These are phyloP conservation scores for Boletales sp. DNA, from an alignment of 768 basidiomycete genomes.

Conservation along the genomic window DNA sequence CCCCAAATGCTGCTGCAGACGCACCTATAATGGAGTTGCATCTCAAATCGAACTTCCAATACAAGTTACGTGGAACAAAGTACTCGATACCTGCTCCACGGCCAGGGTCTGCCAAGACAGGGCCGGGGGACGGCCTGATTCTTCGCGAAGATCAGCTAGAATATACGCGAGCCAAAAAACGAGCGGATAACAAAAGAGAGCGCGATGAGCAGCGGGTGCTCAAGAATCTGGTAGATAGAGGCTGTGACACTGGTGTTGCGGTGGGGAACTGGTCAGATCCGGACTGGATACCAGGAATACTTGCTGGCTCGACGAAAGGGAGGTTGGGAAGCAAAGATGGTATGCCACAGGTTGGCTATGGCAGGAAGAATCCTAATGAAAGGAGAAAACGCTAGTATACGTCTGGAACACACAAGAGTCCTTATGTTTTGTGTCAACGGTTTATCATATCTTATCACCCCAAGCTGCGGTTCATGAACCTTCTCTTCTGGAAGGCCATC, in stretches of 20 bases:
- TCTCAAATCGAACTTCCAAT: constrained; percentile 95
- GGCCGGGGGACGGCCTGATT: constrained; percentile 78
- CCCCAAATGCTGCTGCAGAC: constrained; percentile 56
- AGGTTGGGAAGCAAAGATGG: constrained; percentile 52
- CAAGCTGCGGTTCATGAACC: constrained; percentile 91
- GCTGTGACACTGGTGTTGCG: constrained; percentile 47
- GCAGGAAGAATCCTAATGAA: constrained; percentile 89
- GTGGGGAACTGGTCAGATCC: constrained; percentile 92
- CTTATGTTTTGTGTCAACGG: background rate
- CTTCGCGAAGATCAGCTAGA: constrained; percentile 91
- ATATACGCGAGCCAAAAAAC: constrained; percentile 80
- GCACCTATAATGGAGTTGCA: constrained; percentile 80
- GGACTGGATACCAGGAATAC: constrained; percentile 86
- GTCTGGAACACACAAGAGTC: constrained; percentile 12
- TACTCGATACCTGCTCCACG: constrained; percentile 92
- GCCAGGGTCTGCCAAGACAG: constrained; percentile 81
- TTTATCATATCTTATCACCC: constrained; percentile 44
- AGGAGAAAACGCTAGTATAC: constrained; percentile 45
- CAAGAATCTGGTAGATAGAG: constrained; percentile 54
- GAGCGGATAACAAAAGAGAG: constrained; percentile 64
- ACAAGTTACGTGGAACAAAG: constrained; percentile 84
- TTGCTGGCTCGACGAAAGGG: constrained; percentile 71
- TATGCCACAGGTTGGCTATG: constrained; percentile 84
- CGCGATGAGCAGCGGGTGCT: constrained; percentile 70
- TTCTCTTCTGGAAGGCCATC: constrained; percentile 99